Conservation (phyloP, 139 green algal species). For the Choricystis sp. region DNA sequence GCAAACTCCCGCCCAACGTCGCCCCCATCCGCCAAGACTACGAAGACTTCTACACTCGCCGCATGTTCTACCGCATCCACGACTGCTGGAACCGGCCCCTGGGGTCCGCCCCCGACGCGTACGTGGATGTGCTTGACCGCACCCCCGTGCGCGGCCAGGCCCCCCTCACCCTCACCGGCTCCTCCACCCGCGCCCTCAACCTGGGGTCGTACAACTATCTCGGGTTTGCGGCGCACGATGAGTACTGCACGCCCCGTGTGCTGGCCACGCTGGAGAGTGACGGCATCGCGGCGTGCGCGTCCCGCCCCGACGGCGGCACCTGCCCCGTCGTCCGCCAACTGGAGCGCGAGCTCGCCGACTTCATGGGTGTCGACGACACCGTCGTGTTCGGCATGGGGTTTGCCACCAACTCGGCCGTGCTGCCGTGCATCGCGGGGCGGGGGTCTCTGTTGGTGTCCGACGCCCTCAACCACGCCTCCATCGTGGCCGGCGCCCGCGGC, state of each 20-base stretch:
- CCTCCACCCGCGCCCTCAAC: constrained; percentile 64
- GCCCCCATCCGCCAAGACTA: constrained; percentile 68
- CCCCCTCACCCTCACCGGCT: constrained; percentile 39
- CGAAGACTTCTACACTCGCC: constrained; percentile 84
- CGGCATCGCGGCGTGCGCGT: constrained; percentile 44
- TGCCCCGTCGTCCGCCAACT: constrained; percentile 58
- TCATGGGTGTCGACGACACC: constrained; percentile 70
- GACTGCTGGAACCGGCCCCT: constrained; percentile 95
- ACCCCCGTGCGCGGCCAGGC: constrained; percentile 30
- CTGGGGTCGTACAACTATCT: constrained; percentile 98
- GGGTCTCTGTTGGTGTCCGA: constrained; percentile 87
- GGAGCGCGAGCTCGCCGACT: constrained; percentile 66
- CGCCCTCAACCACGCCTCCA: constrained; percentile 89
- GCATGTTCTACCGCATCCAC: constrained; percentile 80
- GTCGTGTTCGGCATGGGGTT: constrained; percentile 97
- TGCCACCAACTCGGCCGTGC: constrained; percentile 83
- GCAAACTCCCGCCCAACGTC: constrained; percentile 46
- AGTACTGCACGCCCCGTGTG: constrained; percentile 85
- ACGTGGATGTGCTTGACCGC: constrained; percentile 82
- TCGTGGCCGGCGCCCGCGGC: constrained; percentile 68
- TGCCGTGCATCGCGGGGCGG: constrained; percentile 67
- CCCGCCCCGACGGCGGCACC: constrained; percentile 44
- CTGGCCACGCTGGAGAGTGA: constrained; percentile 37
- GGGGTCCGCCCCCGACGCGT: constrained; percentile 61
- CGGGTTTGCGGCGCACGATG: constrained; percentile 77